A percentile compares a stretch with the other conserved stretches of the same genome.
These are phyloP conservation scores for Theileria parva DNA, from an alignment of 169 alveolate species.

Conservation along the genomic window DNA sequence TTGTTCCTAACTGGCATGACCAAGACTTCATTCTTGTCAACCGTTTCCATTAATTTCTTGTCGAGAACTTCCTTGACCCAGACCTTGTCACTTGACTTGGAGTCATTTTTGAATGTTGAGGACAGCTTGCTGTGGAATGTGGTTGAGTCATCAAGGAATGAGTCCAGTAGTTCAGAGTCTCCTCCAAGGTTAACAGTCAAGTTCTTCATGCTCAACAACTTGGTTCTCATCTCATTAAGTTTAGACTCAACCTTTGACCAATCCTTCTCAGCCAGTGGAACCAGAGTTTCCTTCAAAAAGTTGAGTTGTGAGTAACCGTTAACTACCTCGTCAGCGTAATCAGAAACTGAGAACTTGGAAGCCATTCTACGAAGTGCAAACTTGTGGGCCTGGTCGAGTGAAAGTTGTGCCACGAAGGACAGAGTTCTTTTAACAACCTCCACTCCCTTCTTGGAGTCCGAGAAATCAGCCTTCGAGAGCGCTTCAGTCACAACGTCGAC, in stretches of 20 bases:
- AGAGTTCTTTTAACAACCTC: constrained; percentile 70
- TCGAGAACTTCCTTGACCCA: constrained; percentile 59
- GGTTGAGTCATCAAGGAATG: constrained; percentile 48
- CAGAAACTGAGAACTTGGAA: constrained; percentile 62
- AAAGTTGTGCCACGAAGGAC: constrained; percentile 40
- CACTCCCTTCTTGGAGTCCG: constrained; percentile 67
- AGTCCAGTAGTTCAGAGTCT: constrained; percentile 51
- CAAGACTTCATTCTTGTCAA: constrained; percentile 24
- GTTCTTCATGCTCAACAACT: constrained; percentile 57
- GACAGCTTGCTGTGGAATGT: constrained; percentile 11
- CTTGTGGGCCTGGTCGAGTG: constrained; percentile 58
- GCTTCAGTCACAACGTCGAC: constrained; percentile 68
- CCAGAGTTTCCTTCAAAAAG: constrained; percentile 50
- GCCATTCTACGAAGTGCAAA: constrained; percentile 62
- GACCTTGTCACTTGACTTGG: not conserved
- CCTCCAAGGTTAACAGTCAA: constrained; percentile 67
- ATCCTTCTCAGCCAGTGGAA: constrained; percentile 70
- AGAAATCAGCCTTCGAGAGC: constrained; percentile 63
- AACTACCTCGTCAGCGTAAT: constrained; percentile 67
- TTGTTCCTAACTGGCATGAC: constrained; percentile 70
- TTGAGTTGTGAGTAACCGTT: constrained; percentile 68
- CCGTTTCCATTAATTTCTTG: not conserved
- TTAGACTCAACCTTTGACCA: constrained; percentile 54
- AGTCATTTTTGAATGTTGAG: not conserved
- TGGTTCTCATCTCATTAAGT: constrained; percentile 61